Percentiles rank a stretch among this genome's conserved stretches.
Conservation (phyloP, 352 stramenopile genomes). For the Pythium periplocum region DNA sequence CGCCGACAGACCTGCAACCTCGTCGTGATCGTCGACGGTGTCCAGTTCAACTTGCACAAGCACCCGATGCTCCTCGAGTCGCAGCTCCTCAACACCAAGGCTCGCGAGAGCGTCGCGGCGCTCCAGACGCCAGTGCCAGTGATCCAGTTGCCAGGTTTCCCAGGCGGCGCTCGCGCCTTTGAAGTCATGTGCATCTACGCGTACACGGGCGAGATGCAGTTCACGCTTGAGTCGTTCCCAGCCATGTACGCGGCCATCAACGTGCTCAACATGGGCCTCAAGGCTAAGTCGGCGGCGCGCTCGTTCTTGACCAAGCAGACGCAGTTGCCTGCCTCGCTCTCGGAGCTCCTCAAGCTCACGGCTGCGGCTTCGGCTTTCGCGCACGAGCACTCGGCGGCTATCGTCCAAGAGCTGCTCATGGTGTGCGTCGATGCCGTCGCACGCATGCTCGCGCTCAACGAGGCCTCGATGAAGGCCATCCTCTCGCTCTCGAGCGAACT, state of each 20-base stretch:
- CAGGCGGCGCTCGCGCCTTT: constrained; percentile 50
- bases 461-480: constrained; percentile 1
- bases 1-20: constrained; percentile 48
- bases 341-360: constrained; percentile 4
- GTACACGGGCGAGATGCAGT: constrained; percentile 49
- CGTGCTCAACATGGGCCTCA: constrained; percentile 41
- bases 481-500: constrained; percentile 15
- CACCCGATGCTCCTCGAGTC: constrained; percentile 58
- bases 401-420: constrained; percentile 14
- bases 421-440: constrained; percentile 18
- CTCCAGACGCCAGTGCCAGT: constrained; percentile 23
- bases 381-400: constrained; percentile 1
- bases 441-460: constrained; percentile 3
- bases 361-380: constrained; percentile 5
- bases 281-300: constrained; percentile 20
- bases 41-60: constrained; percentile 73
- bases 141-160: constrained; percentile 40
- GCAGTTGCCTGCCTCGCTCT: not conserved
- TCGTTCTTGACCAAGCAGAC: constrained; percentile 22
- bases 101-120: constrained; percentile 20
- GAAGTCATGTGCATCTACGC: constrained; percentile 63
- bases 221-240: constrained; percentile 24
- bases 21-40: constrained; percentile 49
- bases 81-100: constrained; percentile 33
- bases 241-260: constrained; percentile 30